Base-by-base conservation (phyloP, 352 stramenopile species). In the Globisporangium lucens region DNA sequence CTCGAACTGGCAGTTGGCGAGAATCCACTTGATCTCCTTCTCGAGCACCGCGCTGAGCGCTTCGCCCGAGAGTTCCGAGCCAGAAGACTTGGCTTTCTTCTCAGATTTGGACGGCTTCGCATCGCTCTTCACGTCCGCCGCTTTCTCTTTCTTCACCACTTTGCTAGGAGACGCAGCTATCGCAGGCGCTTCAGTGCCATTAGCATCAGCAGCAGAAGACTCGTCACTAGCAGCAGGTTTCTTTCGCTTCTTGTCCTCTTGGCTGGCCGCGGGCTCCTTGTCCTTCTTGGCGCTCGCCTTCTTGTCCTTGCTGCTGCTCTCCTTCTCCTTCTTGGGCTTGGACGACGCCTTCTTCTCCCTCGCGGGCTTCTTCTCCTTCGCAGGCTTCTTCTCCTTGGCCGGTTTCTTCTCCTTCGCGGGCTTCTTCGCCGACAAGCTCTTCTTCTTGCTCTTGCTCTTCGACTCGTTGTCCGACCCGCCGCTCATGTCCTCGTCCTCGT, bases 1-100 rank as follows among this genome's bases (percentile, higher is more conserved):
- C 33, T 95, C 85, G 61, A 93, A 90, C 41, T 83, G 77, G 56
- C 79, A 90, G 55, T 93, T 93, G 3, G 79, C 71, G 1, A 95
- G 67, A 53, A 95, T 91, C 78, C 82, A 89, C 15, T 83, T 81
- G 59, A 95, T 95, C 67, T 94, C 85, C 38, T 81, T 83, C 63
- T 95, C 87, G 10, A 95, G 67, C 12, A 90, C 59, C 3, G 75
- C 77, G 27, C 72, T 85, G 2, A 95, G 66, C 38, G 71, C 73
- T 30, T 89, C 77, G 0, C 74, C 75, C 22, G 76, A 73, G 33
- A 83, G 66, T 8, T 75, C 69, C 29, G 33, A 46, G 33, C 24
- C 52, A 9, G 59, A 15, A 2, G 24, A 27, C n/a, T 68, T 71
- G 33, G 43, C 43, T 24, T 24, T 49, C 20, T 63, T 71, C 27